Percentiles rank a stretch among this genome's conserved stretches.
phyloP scores from a whole-genome alignment of 805 yeast genomes.

The Candida gorgasii region DNA sequence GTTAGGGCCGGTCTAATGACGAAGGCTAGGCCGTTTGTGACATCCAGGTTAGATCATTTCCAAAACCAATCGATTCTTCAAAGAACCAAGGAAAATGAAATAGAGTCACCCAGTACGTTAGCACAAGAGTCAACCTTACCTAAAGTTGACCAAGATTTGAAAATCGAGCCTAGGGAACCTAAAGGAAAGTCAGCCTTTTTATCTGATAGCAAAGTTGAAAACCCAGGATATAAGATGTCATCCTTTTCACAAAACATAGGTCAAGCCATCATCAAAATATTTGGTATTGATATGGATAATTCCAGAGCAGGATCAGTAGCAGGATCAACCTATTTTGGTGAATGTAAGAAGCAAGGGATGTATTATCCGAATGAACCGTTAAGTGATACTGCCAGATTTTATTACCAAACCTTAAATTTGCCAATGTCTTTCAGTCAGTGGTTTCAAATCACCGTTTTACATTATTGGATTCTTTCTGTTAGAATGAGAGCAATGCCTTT shows the following conservation, averaged over 20 bases:
- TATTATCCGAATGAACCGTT: constrained; percentile 73
- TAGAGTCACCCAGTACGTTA: constrained; percentile 31
- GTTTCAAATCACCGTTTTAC: constrained; percentile 90
- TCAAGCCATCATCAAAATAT: constrained; percentile 58
- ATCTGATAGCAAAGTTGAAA: constrained; percentile 39
- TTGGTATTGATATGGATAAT: constrained; percentile 86
- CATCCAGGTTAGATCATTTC: neutral
- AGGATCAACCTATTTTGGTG: constrained; percentile 82
- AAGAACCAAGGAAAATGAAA: constrained; percentile 6
- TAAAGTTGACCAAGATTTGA: constrained; percentile 33
- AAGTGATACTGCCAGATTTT: constrained; percentile 74
- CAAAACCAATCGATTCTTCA: constrained; percentile 6
- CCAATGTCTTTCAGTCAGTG: constrained; percentile 93
- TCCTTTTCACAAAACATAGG: constrained; percentile 51
- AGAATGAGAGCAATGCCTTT: constrained; percentile 97
- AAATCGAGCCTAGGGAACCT: constrained; percentile 37
- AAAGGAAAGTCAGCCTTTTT: constrained; percentile 38
- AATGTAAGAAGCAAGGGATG: constrained; percentile 83
- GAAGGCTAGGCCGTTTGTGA: neutral
- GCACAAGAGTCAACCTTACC: constrained; percentile 44
- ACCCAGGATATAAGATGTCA: constrained; percentile 37
- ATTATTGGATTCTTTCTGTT: constrained; percentile 89
- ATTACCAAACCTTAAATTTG: constrained; percentile 78
- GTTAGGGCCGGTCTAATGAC: too few species aligned
- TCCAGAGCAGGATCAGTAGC: constrained; percentile 93